Conservation (phyloP, 495 filamentous ascomycete species). For the Trichoderma erinaceum region DNA sequence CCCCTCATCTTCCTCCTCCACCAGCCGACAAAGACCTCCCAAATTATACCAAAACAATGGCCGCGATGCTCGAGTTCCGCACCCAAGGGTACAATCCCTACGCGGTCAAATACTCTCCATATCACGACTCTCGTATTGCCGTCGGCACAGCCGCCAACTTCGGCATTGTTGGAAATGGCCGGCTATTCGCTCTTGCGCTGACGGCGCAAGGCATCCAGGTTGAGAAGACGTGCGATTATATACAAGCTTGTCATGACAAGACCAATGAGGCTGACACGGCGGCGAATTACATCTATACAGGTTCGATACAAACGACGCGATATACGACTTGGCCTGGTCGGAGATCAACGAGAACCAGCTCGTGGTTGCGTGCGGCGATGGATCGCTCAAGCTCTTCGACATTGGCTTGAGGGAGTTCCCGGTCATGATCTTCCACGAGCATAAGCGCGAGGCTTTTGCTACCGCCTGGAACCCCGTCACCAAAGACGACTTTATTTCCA, state of each 20-base stretch:
- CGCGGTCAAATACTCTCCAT: constrained; percentile 93
- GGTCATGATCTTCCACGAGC: constrained; percentile 81
- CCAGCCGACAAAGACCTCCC: background rate
- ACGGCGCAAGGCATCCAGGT: constrained; percentile 76
- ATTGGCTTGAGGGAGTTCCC: constrained; percentile 70
- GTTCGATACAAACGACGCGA: constrained; percentile 93
- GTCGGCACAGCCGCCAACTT: constrained; percentile 85
- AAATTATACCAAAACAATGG: constrained; percentile 25
- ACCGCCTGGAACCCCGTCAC: constrained; percentile 84
- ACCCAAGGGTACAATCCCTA: constrained; percentile 93
- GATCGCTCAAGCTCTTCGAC: constrained; percentile 92
- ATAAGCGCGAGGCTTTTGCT: constrained; percentile 84
- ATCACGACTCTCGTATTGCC: constrained; percentile 90
- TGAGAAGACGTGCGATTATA: constrained; percentile 54
- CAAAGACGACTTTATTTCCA: constrained; percentile 85
- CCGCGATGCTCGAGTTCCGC: constrained; percentile 81
- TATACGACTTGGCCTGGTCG: constrained; percentile 91
- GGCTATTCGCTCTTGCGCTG: constrained; percentile 73
- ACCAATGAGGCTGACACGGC: constrained; percentile 7
- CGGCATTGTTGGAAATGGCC: constrained; percentile 92
- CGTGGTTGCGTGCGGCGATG: constrained; percentile 80
- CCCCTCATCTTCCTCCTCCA: background rate
- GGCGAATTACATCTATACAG: constrained; percentile 30
- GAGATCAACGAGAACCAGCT: constrained; percentile 93
- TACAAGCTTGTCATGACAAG: background rate